phyloP scores from a whole-genome alignment of 441 rosid species.

The Gossypium aridum region DNA sequence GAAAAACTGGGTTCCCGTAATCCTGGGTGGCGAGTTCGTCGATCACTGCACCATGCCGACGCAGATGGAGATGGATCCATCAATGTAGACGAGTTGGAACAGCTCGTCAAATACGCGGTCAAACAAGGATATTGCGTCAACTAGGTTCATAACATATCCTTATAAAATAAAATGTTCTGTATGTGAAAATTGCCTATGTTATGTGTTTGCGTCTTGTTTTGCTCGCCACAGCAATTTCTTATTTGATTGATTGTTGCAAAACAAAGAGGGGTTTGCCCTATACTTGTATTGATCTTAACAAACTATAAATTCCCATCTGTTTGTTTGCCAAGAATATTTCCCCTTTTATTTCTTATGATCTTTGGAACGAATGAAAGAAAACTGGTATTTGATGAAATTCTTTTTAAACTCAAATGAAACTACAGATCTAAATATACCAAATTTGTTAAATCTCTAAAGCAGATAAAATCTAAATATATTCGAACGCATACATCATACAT shows the following conservation, averaged over 20 bases:
- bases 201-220: not conserved
- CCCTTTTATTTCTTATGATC: not conserved
- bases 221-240: not conserved
- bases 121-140: not conserved
- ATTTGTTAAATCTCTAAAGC: not conserved
- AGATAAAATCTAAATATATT: too few relatives aligned
- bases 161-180: not conserved
- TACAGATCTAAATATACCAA: too few relatives aligned
- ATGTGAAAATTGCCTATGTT: not conserved
- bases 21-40: not conserved
- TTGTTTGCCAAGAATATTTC: not conserved
- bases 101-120: conserved; percentile 1
- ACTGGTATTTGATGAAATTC: too few relatives aligned
- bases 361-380: too few relatives aligned
- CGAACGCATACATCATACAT: too few relatives aligned
- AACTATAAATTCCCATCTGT: not conserved
- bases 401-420: too few relatives aligned
- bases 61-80: not conserved
- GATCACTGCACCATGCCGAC: not conserved
- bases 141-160: not conserved
- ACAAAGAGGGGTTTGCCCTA: not conserved
- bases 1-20: not conserved
- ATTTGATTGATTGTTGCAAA: not conserved
- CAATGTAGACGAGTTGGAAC: not conserved
- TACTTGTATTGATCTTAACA: not conserved